A percentile compares a stretch with the other conserved stretches of the same genome.
phyloP scores from a whole-genome alignment of 805 yeast species.

The Scheffersomyces spartinae region DNA sequence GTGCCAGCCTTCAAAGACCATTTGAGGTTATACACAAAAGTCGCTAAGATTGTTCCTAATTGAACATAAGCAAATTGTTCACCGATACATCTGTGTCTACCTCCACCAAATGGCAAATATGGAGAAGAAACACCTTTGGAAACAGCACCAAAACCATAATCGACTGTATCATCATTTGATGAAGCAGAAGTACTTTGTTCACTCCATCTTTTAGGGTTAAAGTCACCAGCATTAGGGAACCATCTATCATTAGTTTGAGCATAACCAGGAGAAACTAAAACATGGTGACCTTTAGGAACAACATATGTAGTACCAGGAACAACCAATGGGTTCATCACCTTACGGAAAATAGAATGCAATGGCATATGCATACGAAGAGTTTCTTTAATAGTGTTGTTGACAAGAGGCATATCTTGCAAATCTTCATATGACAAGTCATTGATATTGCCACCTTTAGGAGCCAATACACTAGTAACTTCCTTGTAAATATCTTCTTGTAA shows the following conservation, averaged over 20 bases:
- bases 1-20: conserved; percentile 46
- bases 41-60: conserved; percentile 71
- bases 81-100: conserved; percentile 98
- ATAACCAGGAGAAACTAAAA: conserved; percentile 89
- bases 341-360: conserved; percentile 89
- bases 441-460: conserved; percentile 33
- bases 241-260: conserved; percentile 65
- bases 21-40: conserved; percentile 62
- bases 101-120: conserved; percentile 97
- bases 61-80: conserved; percentile 96
- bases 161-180: conserved; percentile 37
- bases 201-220: conserved; percentile 84
- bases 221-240: conserved; percentile 66
- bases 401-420: conserved; percentile 68
- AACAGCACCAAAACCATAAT: conserved; percentile 94
- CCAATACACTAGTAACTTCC: conserved; percentile 59
- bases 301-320: conserved; percentile 72
- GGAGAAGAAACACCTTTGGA: conserved; percentile 95
- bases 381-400: conserved; percentile 80
- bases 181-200: conserved; percentile 1
- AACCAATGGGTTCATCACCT: conserved; percentile 65
- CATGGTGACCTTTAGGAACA: conserved; percentile 83
- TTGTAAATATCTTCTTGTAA: conserved; percentile 70
- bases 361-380: conserved; percentile 95
- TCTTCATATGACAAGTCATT: conserved; percentile 69